Evolutionary conservation across 768 basidiomycete genomes (phyloP).

Genomic region (Naganishia onofrii): DNA sequence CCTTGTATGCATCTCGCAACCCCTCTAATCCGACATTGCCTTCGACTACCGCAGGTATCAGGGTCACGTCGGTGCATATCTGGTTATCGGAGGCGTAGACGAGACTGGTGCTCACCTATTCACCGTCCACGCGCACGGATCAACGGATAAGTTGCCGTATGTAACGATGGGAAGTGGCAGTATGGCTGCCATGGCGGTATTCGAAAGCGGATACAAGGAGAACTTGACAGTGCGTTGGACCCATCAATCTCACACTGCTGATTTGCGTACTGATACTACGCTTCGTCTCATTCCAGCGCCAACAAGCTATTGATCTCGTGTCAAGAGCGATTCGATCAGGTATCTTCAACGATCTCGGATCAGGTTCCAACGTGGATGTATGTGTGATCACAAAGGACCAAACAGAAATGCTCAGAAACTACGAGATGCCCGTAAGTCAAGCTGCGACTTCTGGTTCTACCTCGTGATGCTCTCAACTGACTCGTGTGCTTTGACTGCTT

Average conservation of each 20-base stretch:
- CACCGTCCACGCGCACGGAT: constrained; percentile 93
- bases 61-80: constrained; percentile 88
- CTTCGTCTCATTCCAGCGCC: constrained; percentile 57
- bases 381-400: constrained; percentile 83
- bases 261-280: background rate
- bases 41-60: constrained; percentile 65
- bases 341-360: constrained; percentile 99
- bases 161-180: constrained; percentile 98
- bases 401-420: constrained; percentile 92
- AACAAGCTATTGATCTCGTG: constrained; percentile 77
- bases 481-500: background rate
- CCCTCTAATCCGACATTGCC: background rate
- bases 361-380: constrained; percentile 97
- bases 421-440: constrained; percentile 67
- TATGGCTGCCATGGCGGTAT: constrained; percentile 96
- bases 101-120: constrained; percentile 88
- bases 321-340: constrained; percentile 84
- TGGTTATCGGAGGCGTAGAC: constrained; percentile 97
- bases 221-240: constrained; percentile 67
- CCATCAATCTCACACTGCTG: background rate
- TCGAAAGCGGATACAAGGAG: constrained; percentile 79
- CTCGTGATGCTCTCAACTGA: background rate
- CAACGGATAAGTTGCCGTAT: constrained; percentile 96
- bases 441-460: background rate
- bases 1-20: background rate